Evolutionary conservation across 495 filamentous ascomycete species (phyloP), one percentile per base, ranked within the genome.

Genomic region (Hypoxylon rickii): DNA sequence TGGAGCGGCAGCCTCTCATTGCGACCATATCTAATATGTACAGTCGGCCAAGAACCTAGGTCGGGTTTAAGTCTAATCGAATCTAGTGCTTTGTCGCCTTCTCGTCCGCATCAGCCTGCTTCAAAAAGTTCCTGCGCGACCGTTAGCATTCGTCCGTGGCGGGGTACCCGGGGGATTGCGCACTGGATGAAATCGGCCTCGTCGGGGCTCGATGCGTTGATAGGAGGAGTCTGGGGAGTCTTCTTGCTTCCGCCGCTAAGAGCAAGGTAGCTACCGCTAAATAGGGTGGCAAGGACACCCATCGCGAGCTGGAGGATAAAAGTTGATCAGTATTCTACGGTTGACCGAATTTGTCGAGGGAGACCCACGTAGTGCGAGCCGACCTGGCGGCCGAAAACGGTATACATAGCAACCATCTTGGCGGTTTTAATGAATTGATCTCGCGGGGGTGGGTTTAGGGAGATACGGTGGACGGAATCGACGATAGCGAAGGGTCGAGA

Each of bases 111-210:
- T 90, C 86, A 31, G 86, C 83, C 42, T 85, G 79, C 66, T 88
- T 87, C 63, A 94, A 61, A 72, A 93, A 94, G 49, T 92, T 86
- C 81, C 89, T 94, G 47, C 65, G 13, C n/a, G 45, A 13, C 19
- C 16, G 61, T 75, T 60, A 79, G 73, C 60, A 46, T 52, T 39
- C 20, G 29, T 48, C 32, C 16, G 44, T 18, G 19, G 44, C 44
- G 42, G 57, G 20, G 58, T 29, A 21, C 49, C 29, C 45, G 58
- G 50, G 34, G n/a, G 26, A 4, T 57, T 55, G 49, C 88, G 71
- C 84, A 97, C 93, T 96, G 90, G 80, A 98, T 94, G 78, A 97
- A 98, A 64, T 86, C 86, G 79, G 95, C 92, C 83, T 98, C 93
- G 69, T 97, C 93, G 69, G 90, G 87, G 77, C 85, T 92, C 52